Conservation (phyloP, 352 stramenopile species). For the Phytopythium boreale region DNA sequence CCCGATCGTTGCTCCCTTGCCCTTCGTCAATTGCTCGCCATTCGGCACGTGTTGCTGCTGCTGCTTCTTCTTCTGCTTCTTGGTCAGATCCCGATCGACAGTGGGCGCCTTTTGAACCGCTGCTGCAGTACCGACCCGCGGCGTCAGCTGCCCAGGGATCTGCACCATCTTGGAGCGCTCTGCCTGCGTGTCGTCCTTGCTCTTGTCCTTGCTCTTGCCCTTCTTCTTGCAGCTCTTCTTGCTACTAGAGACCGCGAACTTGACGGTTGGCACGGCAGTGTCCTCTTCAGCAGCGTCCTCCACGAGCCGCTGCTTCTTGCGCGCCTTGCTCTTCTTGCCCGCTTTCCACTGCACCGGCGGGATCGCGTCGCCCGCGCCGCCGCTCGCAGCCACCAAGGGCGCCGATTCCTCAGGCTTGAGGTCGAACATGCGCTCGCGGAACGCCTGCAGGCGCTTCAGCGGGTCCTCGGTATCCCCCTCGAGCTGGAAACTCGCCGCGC, state of each 20-base stretch:
- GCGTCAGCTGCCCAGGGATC: neutral
- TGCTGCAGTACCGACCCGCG: neutral
- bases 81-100: no score
- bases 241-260: constrained; percentile 15
- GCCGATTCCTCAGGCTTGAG: constrained; percentile 15
- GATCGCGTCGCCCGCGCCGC: constrained; percentile 18
- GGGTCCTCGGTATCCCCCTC: constrained; percentile 25
- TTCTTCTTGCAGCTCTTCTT: constrained; percentile 29
- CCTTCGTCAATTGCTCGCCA: neutral
- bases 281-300: constrained; percentile 14
- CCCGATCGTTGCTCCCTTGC: neutral
- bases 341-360: constrained; percentile 44
- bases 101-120: neutral
- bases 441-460: constrained; percentile 38
- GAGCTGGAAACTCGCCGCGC: constrained; percentile 24
- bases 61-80: constrained; percentile 16
- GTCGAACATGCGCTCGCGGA: constrained; percentile 63
- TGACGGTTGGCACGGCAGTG: constrained; percentile 32
- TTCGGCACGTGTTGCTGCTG: neutral
- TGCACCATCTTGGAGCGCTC: constrained; percentile 26
- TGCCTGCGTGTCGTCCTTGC: constrained; percentile 20
- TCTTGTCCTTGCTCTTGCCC: constrained; percentile 14
- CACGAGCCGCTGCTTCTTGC: constrained; percentile 21
- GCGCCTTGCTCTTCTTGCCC: constrained; percentile 16
- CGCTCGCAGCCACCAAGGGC: neutral